These are phyloP conservation scores for Penicillium cataractarum DNA, from an alignment of 495 filamentous ascomycete genomes.

Conservation along the genomic window DNA sequence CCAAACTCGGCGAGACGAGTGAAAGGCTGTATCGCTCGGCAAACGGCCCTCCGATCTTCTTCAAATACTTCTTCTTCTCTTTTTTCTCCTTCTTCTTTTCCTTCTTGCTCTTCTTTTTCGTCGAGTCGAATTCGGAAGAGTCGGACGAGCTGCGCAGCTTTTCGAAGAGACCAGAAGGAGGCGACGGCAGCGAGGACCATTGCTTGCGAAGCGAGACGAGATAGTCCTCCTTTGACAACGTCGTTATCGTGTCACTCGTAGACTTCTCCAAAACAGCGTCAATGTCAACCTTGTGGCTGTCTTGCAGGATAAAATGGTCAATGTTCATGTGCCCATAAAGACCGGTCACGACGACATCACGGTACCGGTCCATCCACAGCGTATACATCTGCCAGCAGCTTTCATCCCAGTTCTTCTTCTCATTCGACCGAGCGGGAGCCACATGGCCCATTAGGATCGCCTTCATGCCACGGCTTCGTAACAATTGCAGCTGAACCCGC, in stretches of 20 bases:
- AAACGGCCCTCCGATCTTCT: slow-evolving; percentile 75
- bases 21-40: slow-evolving; percentile 84
- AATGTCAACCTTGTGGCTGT: slow-evolving; percentile 73
- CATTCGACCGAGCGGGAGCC: slow-evolving; percentile 80
- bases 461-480: slow-evolving; percentile 87
- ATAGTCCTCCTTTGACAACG: slow-evolving; percentile 73
- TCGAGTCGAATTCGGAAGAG: slow-evolving; percentile 4
- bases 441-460: slow-evolving; percentile 94
- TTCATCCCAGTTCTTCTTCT: slow-evolving; percentile 87
- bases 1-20: slow-evolving; percentile 79
- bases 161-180: slow-evolving; percentile 34
- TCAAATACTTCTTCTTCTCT: slow-evolving; percentile 58
- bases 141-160: slow-evolving; percentile 23
- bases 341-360: slow-evolving; percentile 80
- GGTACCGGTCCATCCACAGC: slow-evolving; percentile 84
- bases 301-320: slow-evolving; percentile 95
- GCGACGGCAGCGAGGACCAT: slow-evolving; percentile 77
- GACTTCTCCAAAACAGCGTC: slow-evolving; percentile 16
- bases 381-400: slow-evolving; percentile 99
- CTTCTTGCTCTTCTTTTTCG: slow-evolving; percentile 40
- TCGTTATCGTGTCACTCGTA: slow-evolving; percentile 45
- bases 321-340: slow-evolving; percentile 98
- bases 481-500: slow-evolving; percentile 81
- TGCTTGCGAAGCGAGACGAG: slow-evolving; percentile 73
- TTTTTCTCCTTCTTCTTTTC: slow-evolving; percentile 47